Base-by-base conservation (phyloP, 495 filamentous ascomycete genomes). In the Hypomontagnella monticulosa region DNA sequence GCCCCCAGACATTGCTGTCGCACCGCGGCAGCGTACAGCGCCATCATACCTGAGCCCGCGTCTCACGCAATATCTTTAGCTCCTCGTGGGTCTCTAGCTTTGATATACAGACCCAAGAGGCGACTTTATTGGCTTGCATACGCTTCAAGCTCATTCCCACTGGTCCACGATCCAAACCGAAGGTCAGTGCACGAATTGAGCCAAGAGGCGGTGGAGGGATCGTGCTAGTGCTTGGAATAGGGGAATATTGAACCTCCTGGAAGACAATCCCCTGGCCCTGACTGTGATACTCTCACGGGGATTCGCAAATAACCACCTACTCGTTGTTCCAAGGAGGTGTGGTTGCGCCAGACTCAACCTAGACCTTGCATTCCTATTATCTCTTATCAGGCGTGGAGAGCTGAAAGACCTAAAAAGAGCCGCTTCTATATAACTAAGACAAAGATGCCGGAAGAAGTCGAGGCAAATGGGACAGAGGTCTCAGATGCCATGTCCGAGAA, bases 401-500 rank as follows among this genome's bases (percentile, higher is more conserved):
- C 58, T 63, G 55, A 66, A 27, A 27, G 23, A 27, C 6, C 23
- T 27, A 27, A 46, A 53, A 64, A 54, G 51, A 65, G 65, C 41
- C 57, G 57, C 23, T 72, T 71, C 64, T 79, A 79, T 82, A 83
- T 81, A 81, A 71, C 66, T 74, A 71, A 72, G 76, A 72, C 77
- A 78, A 27, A 61, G 60, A 82, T 82, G 78, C 77, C 78, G 67
- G 78, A 80, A 65, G 75, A 80, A 72, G 66, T 71, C 52, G 76
- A 75, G 36, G 74, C 73, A 67, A 67, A 77, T 67, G 79, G 74
- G 67, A 70, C 75, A 74, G 80, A 81, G 58, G 78, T 81, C 74
- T 84, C 81, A 67, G 83, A 81, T 76, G 77, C 76, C 62, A 79
- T 80, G 75, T 85, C 84, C 66, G 84, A 80, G 60, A 80, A 80